Conservation (phyloP, 305 asterid species). For the Solanum hybrid region DNA sequence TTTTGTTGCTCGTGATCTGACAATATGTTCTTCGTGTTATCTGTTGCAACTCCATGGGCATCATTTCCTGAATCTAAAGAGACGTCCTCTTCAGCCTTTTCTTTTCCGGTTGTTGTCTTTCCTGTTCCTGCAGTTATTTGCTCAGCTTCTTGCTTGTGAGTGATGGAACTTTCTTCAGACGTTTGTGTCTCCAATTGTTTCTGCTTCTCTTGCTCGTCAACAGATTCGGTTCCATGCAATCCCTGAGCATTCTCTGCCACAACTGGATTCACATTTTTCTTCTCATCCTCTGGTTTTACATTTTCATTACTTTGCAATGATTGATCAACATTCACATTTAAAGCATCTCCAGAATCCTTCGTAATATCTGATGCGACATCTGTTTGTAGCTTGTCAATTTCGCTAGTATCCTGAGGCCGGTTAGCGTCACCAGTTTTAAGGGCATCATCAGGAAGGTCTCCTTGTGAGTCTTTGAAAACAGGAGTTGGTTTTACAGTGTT, state of each 20-base stretch:
- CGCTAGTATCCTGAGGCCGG: slow-evolving; percentile 4
- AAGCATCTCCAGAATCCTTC: neutral
- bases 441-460: slow-evolving; percentile 42
- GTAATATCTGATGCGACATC: slow-evolving; percentile 15
- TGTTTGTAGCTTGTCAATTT: slow-evolving; percentile 6
- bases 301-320: neutral
- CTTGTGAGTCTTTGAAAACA: slow-evolving; percentile 34
- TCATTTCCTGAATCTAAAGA: slow-evolving; percentile 1
- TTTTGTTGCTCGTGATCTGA: slow-evolving; percentile 53
- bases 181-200: slow-evolving; percentile 22
- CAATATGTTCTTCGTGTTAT: slow-evolving; percentile 19
- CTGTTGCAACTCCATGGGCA: slow-evolving; percentile 8
- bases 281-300: neutral
- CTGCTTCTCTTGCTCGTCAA: slow-evolving; percentile 30
- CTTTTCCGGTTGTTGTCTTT: neutral
- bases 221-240: slow-evolving; percentile 10
- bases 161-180: slow-evolving; percentile 34
- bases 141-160: slow-evolving; percentile 30
- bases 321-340: neutral
- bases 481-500: slow-evolving; percentile 11
- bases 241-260: slow-evolving; percentile 8
- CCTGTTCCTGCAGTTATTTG: slow-evolving; percentile 5
- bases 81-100: slow-evolving; percentile 10
- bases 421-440: slow-evolving; percentile 17
- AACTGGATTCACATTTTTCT: slow-evolving; percentile 1